Evolutionary conservation across 345 rosid species (phyloP).

Genomic region (Brassica nigra): DNA sequence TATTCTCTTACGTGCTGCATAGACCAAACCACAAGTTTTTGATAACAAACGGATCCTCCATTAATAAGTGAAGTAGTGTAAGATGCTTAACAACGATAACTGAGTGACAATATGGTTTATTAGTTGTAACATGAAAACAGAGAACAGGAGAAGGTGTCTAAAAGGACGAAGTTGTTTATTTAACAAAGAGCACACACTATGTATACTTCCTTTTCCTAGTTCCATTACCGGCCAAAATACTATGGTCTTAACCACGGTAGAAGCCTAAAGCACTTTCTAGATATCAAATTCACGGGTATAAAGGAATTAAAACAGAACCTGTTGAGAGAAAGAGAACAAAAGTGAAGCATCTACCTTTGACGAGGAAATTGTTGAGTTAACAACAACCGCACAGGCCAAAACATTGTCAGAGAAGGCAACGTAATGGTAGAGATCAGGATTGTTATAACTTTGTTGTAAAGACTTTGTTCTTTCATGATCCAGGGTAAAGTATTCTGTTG

Average conservation of each 20-base stretch:
- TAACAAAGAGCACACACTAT: constrained; percentile 8
- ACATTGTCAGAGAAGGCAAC: constrained; percentile 90
- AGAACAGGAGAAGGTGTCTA: constrained; percentile 1
- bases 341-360: constrained; percentile 56
- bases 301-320: constrained; percentile 10
- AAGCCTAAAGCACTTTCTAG: constrained; percentile 19
- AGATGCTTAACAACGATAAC: constrained; percentile 11
- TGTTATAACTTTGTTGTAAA: constrained; percentile 50
- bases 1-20: constrained; percentile 1
- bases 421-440: constrained; percentile 70
- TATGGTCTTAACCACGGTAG: not conserved
- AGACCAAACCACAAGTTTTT: constrained; percentile 14
- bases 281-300: constrained; percentile 4
- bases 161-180: not conserved
- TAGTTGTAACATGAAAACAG: not conserved
- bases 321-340: constrained; percentile 4
- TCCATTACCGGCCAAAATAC: not conserved
- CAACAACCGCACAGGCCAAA: constrained; percentile 86
- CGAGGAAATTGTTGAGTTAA: constrained; percentile 71
- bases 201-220: constrained; percentile 9
- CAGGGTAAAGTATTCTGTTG: constrained; percentile 68
- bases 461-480: constrained; percentile 62
- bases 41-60: not conserved
- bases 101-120: constrained; percentile 5
- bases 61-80: not conserved